These are phyloP conservation scores for Hevea brasiliensis DNA, from an alignment of 345 rosid species.

Conservation along the genomic window DNA sequence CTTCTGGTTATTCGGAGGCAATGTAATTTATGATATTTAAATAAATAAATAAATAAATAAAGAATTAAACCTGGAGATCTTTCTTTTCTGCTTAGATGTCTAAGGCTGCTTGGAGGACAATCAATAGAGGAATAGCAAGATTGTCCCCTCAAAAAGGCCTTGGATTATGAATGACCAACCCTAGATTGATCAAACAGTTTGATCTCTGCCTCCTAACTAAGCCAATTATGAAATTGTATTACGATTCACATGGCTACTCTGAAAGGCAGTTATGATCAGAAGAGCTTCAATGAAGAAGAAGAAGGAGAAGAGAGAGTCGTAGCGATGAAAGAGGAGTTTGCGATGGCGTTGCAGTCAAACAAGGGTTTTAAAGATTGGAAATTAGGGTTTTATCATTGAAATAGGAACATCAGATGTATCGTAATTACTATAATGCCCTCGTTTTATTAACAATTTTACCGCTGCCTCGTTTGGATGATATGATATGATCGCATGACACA, in stretches of 20 bases:
- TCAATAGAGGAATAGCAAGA: not conserved
- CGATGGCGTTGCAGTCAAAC: too few relatives aligned
- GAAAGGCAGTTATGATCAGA: slow-evolving; percentile 12
- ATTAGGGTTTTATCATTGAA: slow-evolving; percentile 5
- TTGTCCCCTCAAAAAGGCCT: slow-evolving; percentile 27
- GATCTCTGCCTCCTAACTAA: slow-evolving; percentile 39
- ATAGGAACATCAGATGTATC: not conserved
- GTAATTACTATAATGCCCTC: slow-evolving; percentile 10
- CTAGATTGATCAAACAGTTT: not conserved
- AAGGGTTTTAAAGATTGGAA: not conserved
- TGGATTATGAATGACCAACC: not conserved
- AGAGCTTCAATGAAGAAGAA: not conserved
- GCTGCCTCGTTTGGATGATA: too few relatives aligned
- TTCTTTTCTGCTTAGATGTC: not conserved
- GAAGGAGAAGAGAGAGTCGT: not conserved
- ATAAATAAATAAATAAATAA: not conserved
- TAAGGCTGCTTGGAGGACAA: slow-evolving; percentile 31
- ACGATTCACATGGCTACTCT: slow-evolving; percentile 26
- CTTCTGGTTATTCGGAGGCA: slow-evolving; percentile 28
- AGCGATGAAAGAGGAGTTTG: too few relatives aligned
- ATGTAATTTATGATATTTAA: not conserved
- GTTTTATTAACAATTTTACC: too few relatives aligned
- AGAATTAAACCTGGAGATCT: not conserved
- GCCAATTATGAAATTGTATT: slow-evolving; percentile 26
- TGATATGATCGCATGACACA: too few relatives aligned